A percentile compares a stretch with the other conserved stretches of the same genome.
These are phyloP conservation scores for Erodium chrysanthum DNA, from an alignment of 441 rosid species.

Conservation along the genomic window DNA sequence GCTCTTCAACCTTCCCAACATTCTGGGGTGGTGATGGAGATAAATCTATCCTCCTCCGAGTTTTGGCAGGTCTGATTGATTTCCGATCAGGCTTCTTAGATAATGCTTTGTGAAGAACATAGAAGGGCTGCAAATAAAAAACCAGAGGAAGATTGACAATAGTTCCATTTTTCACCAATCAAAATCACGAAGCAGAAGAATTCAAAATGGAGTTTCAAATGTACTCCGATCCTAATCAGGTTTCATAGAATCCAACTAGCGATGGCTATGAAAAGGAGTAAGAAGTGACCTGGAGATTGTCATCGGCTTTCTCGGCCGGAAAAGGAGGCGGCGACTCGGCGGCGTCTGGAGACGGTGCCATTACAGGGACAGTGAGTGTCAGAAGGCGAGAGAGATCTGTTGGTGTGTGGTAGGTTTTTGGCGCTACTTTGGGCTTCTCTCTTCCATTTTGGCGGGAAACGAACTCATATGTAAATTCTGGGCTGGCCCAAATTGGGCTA, in stretches of 20 bases:
- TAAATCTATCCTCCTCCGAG: constrained; percentile 45
- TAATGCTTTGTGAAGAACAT: constrained; percentile 26
- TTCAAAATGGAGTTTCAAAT: too few species aligned
- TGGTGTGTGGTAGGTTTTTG: too few species aligned
- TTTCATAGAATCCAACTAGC: neutral
- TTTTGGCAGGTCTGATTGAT: constrained; percentile 26
- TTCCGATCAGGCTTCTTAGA: constrained; percentile 30
- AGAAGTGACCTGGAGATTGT: constrained; percentile 15
- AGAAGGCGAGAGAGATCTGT: too few species aligned
- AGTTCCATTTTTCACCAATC: too few species aligned
- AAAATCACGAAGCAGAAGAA: too few species aligned
- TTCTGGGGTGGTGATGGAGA: constrained; percentile 25
- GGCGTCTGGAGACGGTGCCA: constrained; percentile 8
- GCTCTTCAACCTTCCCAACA: constrained; percentile 25
- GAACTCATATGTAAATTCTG: too few species aligned
- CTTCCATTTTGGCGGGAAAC: too few species aligned
- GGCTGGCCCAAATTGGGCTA: too few species aligned
- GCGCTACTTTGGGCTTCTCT: too few species aligned
- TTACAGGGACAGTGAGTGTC: neutral
- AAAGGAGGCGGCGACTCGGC: constrained; percentile 4
- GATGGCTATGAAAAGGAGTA: neutral
- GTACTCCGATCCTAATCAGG: neutral
- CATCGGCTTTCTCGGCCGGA: constrained; percentile 12
- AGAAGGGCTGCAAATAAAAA: constrained; percentile 12
- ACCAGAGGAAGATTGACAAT: too few species aligned